Conservation (phyloP, 805 yeast species). For the Lipomyces kockii region DNA sequence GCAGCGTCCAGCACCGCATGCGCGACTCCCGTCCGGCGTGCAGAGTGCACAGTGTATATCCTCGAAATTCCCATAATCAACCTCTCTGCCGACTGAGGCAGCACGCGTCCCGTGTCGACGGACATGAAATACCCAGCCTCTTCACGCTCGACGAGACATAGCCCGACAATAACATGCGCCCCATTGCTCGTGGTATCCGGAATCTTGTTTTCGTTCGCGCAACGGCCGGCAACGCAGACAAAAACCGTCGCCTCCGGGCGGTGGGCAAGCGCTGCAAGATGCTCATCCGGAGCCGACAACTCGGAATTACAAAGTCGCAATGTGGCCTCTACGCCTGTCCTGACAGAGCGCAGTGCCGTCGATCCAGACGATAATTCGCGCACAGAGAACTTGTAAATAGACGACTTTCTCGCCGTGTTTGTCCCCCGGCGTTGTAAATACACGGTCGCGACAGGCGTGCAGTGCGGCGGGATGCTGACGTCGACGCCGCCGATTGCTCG, state of each 20-base stretch:
- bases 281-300: conserved; percentile 54
- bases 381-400: conserved; percentile 14
- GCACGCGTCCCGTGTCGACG: conserved; percentile 48
- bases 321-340: conserved; percentile 43
- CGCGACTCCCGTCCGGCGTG: conserved; percentile 55
- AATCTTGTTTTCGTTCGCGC: not conserved
- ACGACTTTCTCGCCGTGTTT: not conserved
- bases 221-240: conserved; percentile 13
- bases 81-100: conserved; percentile 49
- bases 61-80: conserved; percentile 52
- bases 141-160: conserved; percentile 38
- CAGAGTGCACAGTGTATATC: conserved; percentile 46
- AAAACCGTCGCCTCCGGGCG: conserved; percentile 9
- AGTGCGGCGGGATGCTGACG: conserved; percentile 44
- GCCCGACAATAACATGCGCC: conserved; percentile 13
- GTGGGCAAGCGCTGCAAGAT: conserved; percentile 6
- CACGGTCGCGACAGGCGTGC: not conserved
- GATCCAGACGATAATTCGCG: conserved; percentile 3
- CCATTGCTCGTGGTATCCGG: not conserved
- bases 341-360: conserved; percentile 7
- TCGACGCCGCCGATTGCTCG: conserved; percentile 51
- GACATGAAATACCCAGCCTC: conserved; percentile 41
- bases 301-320: conserved; percentile 56
- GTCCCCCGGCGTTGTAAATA: not conserved
- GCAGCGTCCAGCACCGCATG: conserved; percentile 49